Base-by-base conservation (phyloP, 225 moss, liverwort and hornwort genomes). In the Pseudisothecium myosuroides region DNA sequence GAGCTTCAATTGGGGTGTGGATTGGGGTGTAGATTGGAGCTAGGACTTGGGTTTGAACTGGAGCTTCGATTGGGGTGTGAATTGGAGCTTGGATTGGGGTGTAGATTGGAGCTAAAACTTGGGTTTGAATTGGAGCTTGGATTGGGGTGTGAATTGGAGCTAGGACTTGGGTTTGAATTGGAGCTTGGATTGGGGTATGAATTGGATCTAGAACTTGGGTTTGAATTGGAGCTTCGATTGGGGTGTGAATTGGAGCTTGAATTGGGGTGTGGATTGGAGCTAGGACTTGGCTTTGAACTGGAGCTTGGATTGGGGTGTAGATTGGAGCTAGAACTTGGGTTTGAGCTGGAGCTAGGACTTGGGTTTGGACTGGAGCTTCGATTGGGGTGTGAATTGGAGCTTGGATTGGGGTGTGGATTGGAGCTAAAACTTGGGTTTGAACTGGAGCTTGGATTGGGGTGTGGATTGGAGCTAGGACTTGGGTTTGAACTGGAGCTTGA, bases 1-100 rank as follows among this genome's bases (percentile, higher is more conserved):
- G 22, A 31, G 74, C 3, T 3, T 12, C 5, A 0, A 54, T 5
- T 54, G 52, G 17, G 8, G 7, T 1, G 1, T 12, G 4, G 3
- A 4, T 1, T 5, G 20, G 36, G 6, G 14, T 2, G 4, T 11
- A 12, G 2, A 23, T 13, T 22, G 68, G 64, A 14, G 14, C 14
- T n/a, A n/a, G n/a, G n/a, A n/a, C n/a, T n/a, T n/a, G n/a, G n/a
- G n/a, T n/a, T 32, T 54, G 37, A 4, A 36, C 5, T 14, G 19
- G 76, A 50, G 62, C 3, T 56, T 2, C 1, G 3, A 58, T 58
- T 58, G 58, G 58, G 17, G 58, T 2, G 19, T 19, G 5, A 9
- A 24, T 6, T 37, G 22, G 36, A 24, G 78, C 3, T 3, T 22
- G 22, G 6, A 41, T 12, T 19, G 36, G 3, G 20, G 12, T 19